These are phyloP conservation scores for Fusarium xylarioides DNA, from an alignment of 2,329 filamentous ascomycete genomes.

Conservation along the genomic window DNA sequence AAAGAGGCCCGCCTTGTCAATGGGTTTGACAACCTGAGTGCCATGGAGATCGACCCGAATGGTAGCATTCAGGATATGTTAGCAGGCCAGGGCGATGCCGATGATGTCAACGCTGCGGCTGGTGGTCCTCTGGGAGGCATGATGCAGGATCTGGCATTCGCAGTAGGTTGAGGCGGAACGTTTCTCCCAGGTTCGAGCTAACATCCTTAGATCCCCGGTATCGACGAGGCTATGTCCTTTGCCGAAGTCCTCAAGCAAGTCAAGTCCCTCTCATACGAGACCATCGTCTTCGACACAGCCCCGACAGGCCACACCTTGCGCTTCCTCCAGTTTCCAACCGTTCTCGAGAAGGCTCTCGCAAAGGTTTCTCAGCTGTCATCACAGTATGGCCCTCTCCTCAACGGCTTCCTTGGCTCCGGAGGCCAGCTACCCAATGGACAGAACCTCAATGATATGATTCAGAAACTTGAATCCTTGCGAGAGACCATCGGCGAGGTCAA, in stretches of 20 bases:
- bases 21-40: constrained; percentile 91
- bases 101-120: constrained; percentile 70
- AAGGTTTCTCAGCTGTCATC: constrained; percentile 94
- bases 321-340: constrained; percentile 97
- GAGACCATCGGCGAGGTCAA: constrained; percentile 97
- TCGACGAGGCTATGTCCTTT: constrained; percentile 99
- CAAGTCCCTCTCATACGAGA: constrained; percentile 97
- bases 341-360: constrained; percentile 97
- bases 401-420: constrained; percentile 86
- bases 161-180: constrained; percentile 63
- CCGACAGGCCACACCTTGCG: constrained; percentile 97
- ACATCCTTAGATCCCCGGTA: constrained; percentile 82
- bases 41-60: constrained; percentile 99
- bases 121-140: constrained; percentile 82
- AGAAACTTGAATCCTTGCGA: constrained; percentile 92
- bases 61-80: constrained; percentile 96
- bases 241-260: constrained; percentile 99
- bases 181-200: not conserved
- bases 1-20: constrained; percentile 95
- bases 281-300: constrained; percentile 98
- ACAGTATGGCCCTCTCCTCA: constrained; percentile 96
- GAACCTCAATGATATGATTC: constrained; percentile 88
- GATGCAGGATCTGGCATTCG: constrained; percentile 99
- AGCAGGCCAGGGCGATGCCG: constrained; percentile 77
- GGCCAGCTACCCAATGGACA: constrained; percentile 86